A percentile compares a stretch with the other conserved stretches of the same genome.
Evolutionary conservation across 768 basidiomycete genomes (phyloP).

Genomic region (Tulasnella sp.): DNA sequence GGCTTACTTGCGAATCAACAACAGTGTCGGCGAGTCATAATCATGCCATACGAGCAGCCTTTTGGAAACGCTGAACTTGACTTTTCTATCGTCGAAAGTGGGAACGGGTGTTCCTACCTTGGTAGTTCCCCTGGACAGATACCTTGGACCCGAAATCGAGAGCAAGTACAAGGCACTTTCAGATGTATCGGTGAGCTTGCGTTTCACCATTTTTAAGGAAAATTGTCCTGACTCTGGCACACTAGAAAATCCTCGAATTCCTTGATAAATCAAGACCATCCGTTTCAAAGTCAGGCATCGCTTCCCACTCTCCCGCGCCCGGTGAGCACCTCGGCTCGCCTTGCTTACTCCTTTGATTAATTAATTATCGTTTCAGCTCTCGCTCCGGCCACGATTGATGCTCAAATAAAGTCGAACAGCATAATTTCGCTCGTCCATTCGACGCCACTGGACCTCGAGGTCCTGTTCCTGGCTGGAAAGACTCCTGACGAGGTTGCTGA

Average conservation of each 20-base stretch:
- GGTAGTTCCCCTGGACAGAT: slow-evolving; percentile 74
- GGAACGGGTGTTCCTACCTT: slow-evolving; percentile 72
- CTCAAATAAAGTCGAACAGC: slow-evolving; percentile 39
- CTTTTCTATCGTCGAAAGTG: neutral
- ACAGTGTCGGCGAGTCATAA: slow-evolving; percentile 48
- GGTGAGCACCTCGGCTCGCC: slow-evolving; percentile 32
- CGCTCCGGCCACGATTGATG: slow-evolving; percentile 74
- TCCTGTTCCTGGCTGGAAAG: slow-evolving; percentile 53
- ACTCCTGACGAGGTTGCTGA: slow-evolving; percentile 44
- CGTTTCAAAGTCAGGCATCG: slow-evolving; percentile 59
- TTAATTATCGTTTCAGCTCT: slow-evolving; percentile 32
- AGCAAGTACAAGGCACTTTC: slow-evolving; percentile 74
- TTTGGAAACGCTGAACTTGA: neutral
- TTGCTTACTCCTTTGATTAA: neutral
- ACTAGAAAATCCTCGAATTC: slow-evolving; percentile 65
- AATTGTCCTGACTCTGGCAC: slow-evolving; percentile 17
- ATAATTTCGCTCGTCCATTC: slow-evolving; percentile 55
- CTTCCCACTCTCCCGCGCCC: slow-evolving; percentile 57
- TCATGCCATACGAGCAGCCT: neutral
- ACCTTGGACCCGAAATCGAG: slow-evolving; percentile 59
- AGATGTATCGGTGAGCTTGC: slow-evolving; percentile 52
- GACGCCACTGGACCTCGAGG: slow-evolving; percentile 51
- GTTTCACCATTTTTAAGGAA: neutral
- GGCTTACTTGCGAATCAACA: slow-evolving; percentile 65
- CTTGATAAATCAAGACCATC: slow-evolving; percentile 74